phyloP scores from a whole-genome alignment of 225 moss, liverwort and hornwort genomes.

The Sphagnum tenellum region DNA sequence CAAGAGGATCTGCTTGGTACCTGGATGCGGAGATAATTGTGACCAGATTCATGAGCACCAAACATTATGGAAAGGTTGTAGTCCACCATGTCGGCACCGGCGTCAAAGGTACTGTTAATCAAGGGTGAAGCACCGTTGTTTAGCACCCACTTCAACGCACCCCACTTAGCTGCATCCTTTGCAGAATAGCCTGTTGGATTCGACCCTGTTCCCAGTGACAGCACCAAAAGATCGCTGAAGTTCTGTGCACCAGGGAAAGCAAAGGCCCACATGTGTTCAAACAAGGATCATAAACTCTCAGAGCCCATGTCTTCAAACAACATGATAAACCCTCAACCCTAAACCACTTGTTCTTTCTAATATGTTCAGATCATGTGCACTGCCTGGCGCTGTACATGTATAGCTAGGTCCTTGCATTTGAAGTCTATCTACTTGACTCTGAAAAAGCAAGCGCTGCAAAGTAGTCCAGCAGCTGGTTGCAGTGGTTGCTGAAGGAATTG shows the following conservation, averaged over 20 bases:
- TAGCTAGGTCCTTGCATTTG: too few species aligned
- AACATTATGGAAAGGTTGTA: conserved; percentile 37
- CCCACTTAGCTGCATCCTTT: conserved; percentile 33
- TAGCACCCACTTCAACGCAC: conserved; percentile 25
- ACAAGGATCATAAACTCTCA: too few species aligned
- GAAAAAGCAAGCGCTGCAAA: too few species aligned
- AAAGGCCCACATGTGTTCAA: too few species aligned
- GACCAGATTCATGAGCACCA: conserved; percentile 11
- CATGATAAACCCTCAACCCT: too few species aligned
- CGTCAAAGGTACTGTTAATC: conserved; percentile 32
- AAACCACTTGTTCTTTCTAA: too few species aligned
- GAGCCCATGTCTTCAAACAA: too few species aligned
- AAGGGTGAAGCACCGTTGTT: conserved; percentile 29
- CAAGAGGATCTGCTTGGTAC: neutral
- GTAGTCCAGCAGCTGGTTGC: too few species aligned
- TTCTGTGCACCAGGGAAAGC: neutral
- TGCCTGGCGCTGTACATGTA: too few species aligned
- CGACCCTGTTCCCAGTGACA: conserved; percentile 55
- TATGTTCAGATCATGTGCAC: too few species aligned
- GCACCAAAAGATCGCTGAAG: conserved; percentile 29
- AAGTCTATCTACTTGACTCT: too few species aligned
- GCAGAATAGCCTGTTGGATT: conserved; percentile 36
- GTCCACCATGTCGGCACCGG: conserved; percentile 37
- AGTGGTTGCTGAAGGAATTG: too few species aligned
- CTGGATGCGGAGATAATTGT: conserved; percentile 39